Conservation (phyloP, 257 asterid genomes). For the Lantana camara region DNA sequence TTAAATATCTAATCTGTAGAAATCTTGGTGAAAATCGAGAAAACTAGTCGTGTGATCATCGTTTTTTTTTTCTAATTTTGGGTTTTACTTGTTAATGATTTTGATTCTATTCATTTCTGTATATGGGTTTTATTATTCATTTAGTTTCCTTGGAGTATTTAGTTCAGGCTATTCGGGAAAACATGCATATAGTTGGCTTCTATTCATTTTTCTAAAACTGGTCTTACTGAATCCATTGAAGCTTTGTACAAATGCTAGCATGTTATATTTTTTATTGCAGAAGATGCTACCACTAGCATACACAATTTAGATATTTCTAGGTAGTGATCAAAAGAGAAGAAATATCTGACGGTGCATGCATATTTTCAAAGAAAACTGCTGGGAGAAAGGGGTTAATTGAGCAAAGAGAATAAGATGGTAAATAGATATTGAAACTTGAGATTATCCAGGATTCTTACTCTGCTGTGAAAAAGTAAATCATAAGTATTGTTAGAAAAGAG, state of each 20-base stretch:
- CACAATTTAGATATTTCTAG: slow-evolving; percentile 10
- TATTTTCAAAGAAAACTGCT: slow-evolving; percentile 14
- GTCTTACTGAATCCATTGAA: slow-evolving; percentile 10
- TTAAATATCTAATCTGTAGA: no score
- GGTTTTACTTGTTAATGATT: no score
- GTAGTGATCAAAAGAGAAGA: not conserved
- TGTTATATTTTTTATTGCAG: slow-evolving; percentile 1
- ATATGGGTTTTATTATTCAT: no score
- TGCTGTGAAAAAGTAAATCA: not conserved
- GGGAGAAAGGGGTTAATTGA: not conserved
- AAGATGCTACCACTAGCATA: not conserved
- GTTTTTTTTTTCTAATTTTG: no score
- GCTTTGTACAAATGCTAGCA: slow-evolving; percentile 14
- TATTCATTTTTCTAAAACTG: not conserved
- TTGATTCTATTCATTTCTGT: no score
- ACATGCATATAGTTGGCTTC: slow-evolving; percentile 15
- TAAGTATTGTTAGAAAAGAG: not conserved
- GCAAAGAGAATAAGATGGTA: not conserved
- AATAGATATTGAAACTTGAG: not conserved
- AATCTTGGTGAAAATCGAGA: no score
- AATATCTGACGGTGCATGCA: slow-evolving; percentile 1
- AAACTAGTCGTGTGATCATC: no score
- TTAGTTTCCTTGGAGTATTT: slow-evolving; percentile 1
- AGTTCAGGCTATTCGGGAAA: not conserved
- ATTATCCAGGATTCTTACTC: not conserved